These are phyloP conservation scores for Xylariaceae sp. DNA, from an alignment of 2,329 filamentous ascomycete species.

Conservation along the genomic window DNA sequence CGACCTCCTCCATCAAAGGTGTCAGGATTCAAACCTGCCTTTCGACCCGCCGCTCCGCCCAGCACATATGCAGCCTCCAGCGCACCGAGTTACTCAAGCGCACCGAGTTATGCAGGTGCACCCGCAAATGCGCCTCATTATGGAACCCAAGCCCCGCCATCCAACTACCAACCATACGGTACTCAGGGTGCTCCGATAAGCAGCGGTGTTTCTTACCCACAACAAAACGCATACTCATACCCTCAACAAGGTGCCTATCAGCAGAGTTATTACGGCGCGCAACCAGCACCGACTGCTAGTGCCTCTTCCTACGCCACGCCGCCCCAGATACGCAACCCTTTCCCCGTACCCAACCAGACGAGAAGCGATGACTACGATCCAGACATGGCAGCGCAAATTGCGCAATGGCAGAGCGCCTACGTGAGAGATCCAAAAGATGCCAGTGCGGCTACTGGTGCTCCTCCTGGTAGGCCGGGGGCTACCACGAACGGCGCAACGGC, in stretches of 20 bases:
- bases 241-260: conserved; percentile 42
- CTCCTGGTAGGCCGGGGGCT: conserved; percentile 35
- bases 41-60: conserved; percentile 44
- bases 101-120: conserved; percentile 47
- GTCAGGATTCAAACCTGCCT: conserved; percentile 59
- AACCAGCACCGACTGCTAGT: conserved; percentile 38
- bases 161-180: conserved; percentile 49
- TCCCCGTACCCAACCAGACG: conserved; percentile 66
- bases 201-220: conserved; percentile 31
- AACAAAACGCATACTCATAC: conserved; percentile 39
- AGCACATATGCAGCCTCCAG: conserved; percentile 44
- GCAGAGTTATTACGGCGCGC: conserved; percentile 45
- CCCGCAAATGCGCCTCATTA: conserved; percentile 51
- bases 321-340: conserved; percentile 82
- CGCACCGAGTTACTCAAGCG: conserved; percentile 45
- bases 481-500: conserved; percentile 41
- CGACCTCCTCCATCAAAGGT: conserved; percentile 71
- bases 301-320: conserved; percentile 56
- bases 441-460: conserved; percentile 40
- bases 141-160: conserved; percentile 47
- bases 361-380: conserved; percentile 65
- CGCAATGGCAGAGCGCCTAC: conserved; percentile 94
- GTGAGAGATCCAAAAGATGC: conserved; percentile 62
- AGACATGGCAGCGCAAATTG: conserved; percentile 89
- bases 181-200: conserved; percentile 36